These are phyloP conservation scores for Cyamopsis tetragonoloba DNA, from an alignment of 306 rosid genomes.

Conservation along the genomic window DNA sequence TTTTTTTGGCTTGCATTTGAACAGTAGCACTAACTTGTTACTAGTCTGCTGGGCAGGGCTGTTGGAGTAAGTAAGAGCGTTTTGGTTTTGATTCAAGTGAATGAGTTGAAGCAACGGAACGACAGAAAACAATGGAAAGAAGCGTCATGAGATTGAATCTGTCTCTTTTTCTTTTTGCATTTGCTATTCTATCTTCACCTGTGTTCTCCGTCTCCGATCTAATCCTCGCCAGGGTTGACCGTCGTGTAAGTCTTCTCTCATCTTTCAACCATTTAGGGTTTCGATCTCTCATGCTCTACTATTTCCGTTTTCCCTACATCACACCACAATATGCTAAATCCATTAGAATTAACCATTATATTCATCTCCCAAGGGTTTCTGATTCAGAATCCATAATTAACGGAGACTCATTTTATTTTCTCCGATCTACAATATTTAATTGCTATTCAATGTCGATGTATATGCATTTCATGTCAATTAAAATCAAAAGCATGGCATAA, in stretches of 20 bases:
- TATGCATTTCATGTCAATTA: background rate
- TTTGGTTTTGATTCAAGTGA: background rate
- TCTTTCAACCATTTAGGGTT: constrained; percentile 27
- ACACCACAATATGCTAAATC: background rate
- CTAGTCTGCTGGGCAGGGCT: background rate
- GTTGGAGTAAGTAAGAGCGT: background rate
- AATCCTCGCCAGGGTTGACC: constrained; percentile 83
- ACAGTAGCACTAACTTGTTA: no score
- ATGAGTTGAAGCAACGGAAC: constrained; percentile 6
- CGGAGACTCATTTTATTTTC: background rate
- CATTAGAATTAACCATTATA: background rate
- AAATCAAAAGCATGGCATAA: background rate
- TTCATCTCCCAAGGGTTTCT: background rate
- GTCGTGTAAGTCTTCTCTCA: constrained; percentile 66
- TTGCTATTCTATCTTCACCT: constrained; percentile 47
- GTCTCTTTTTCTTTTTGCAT: constrained; percentile 42
- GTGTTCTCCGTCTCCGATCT: constrained; percentile 85
- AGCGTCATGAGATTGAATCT: constrained; percentile 35
- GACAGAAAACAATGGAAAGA: background rate
- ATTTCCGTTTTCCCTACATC: background rate
- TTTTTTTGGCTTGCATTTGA: background rate
- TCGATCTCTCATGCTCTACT: background rate
- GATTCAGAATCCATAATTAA: background rate
- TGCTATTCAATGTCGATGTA: background rate
- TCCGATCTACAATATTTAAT: constrained; percentile 20